Conservation (phyloP, 2,329 filamentous ascomycete genomes). For the Stagonosporopsis vannaccii region DNA sequence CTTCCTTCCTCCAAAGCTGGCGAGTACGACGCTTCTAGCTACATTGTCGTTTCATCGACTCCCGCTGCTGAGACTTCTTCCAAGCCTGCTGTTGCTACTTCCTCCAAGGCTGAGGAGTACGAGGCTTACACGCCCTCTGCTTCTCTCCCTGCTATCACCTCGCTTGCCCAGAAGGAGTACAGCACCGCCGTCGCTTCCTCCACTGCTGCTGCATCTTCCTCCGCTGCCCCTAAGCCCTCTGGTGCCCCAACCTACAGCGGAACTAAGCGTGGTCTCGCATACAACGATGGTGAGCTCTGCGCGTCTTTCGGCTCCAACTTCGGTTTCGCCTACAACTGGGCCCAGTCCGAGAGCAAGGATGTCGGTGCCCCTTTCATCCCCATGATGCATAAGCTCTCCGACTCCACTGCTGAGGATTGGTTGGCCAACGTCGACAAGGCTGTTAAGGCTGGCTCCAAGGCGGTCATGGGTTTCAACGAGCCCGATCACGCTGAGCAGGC, state of each 20-base stretch:
- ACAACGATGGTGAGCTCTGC: slow-evolving; percentile 66
- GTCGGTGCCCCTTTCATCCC: slow-evolving; percentile 67
- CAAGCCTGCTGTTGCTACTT: slow-evolving; percentile 19
- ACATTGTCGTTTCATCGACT: slow-evolving; percentile 19
- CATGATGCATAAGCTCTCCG: slow-evolving; percentile 49
- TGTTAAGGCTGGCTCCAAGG: slow-evolving; percentile 41
- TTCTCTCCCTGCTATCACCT: slow-evolving; percentile 10
- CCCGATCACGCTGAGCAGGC: slow-evolving; percentile 44
- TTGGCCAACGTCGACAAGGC: slow-evolving; percentile 52
- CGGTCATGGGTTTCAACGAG: slow-evolving; percentile 52
- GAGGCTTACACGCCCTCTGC: slow-evolving; percentile 18
- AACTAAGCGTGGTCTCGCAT: slow-evolving; percentile 72
- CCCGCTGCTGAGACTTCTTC: slow-evolving; percentile 20
- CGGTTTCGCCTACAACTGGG: slow-evolving; percentile 76
- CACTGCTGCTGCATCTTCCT: slow-evolving; percentile 24
- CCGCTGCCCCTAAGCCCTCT: slow-evolving; percentile 27
- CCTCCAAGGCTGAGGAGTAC: slow-evolving; percentile 28
- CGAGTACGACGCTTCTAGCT: slow-evolving; percentile 18
- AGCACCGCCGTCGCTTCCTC: slow-evolving; percentile 14
- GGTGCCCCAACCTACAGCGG: slow-evolving; percentile 40
- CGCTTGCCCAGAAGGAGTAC: slow-evolving; percentile 20
- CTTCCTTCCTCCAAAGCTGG: slow-evolving; percentile 21
- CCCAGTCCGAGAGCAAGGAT: slow-evolving; percentile 45
- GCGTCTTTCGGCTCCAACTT: slow-evolving; percentile 60
- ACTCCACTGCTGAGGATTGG: slow-evolving; percentile 34